Conservation (phyloP, 169 alveolate genomes). For the Pseudocohnilembus persalinus region DNA sequence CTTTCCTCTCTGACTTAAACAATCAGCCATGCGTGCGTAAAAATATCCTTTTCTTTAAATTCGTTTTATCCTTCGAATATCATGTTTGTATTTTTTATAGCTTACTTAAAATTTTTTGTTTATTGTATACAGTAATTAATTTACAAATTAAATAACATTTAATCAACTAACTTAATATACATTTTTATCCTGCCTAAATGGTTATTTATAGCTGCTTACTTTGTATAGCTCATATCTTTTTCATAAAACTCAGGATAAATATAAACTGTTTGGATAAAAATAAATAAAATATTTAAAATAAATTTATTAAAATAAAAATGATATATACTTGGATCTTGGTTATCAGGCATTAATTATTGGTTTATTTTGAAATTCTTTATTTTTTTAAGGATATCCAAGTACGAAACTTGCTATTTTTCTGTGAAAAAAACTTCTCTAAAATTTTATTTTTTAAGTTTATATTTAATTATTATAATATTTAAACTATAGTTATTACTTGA, state of each 20-base stretch:
- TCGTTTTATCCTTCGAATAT: neutral
- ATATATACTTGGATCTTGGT: too few species aligned
- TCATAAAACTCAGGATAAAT: neutral
- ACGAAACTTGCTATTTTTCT: too few species aligned
- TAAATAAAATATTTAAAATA: too few species aligned
- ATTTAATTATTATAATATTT: too few species aligned
- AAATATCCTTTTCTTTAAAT: neutral
- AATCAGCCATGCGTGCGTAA: neutral
- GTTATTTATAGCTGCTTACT: neutral
- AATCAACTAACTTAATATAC: neutral
- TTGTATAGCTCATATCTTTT: neutral
- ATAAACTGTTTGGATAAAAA: neutral
- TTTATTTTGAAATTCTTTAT: too few species aligned
- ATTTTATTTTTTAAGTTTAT: too few species aligned
- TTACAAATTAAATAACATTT: too few species aligned
- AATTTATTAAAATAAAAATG: too few species aligned
- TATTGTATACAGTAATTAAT: neutral
- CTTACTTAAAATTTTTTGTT: neutral
- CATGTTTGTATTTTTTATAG: neutral
- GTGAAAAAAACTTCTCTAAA: too few species aligned
- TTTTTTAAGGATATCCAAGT: too few species aligned
- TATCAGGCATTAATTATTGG: too few species aligned
- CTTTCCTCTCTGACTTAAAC: neutral
- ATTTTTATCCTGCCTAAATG: neutral
- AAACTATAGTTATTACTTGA: too few species aligned